These are phyloP conservation scores for Gossypium turneri DNA, from an alignment of 345 rosid genomes.

Conservation along the genomic window DNA sequence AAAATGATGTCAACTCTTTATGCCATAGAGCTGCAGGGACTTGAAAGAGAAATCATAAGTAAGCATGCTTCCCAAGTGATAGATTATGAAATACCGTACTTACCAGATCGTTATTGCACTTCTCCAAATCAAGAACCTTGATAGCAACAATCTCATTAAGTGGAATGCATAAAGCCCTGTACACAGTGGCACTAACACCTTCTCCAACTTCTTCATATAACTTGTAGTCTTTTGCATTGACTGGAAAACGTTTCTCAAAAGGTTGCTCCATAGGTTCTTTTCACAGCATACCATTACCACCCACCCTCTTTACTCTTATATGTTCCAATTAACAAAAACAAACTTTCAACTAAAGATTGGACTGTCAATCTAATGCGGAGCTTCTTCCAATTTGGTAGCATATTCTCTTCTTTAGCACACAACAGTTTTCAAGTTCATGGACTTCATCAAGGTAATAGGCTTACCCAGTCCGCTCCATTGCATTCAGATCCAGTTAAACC, in stretches of 20 bases:
- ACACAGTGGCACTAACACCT: conserved; percentile 93
- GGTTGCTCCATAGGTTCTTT: conserved; percentile 49
- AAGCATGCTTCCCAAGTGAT: conserved; percentile 10
- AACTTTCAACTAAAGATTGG: conserved; percentile 23
- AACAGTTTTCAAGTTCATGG: conserved; percentile 21
- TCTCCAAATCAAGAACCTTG: conserved; percentile 96
- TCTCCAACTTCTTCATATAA: conserved; percentile 94
- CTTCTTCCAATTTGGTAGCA: conserved; percentile 68
- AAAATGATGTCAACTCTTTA: background rate
- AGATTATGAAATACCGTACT: conserved; percentile 18
- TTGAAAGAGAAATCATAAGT: conserved; percentile 2
- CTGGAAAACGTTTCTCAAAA: conserved; percentile 69
- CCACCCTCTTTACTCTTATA: conserved; percentile 35
- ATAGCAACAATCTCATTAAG: conserved; percentile 83
- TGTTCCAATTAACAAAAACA: conserved; percentile 27
- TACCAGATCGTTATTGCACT: conserved; percentile 94
- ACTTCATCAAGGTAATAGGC: conserved; percentile 24
- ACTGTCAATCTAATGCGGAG: conserved; percentile 40
- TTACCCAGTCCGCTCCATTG: conserved; percentile 10
- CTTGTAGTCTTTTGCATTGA: conserved; percentile 71
- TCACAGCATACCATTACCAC: conserved; percentile 42
- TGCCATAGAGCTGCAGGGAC: background rate
- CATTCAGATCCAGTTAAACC: conserved; percentile 10
- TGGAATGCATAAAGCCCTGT: conserved; percentile 87
- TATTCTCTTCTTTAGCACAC: conserved; percentile 41